Conservation (phyloP, 306 rosid genomes). For the Corylus americana region DNA sequence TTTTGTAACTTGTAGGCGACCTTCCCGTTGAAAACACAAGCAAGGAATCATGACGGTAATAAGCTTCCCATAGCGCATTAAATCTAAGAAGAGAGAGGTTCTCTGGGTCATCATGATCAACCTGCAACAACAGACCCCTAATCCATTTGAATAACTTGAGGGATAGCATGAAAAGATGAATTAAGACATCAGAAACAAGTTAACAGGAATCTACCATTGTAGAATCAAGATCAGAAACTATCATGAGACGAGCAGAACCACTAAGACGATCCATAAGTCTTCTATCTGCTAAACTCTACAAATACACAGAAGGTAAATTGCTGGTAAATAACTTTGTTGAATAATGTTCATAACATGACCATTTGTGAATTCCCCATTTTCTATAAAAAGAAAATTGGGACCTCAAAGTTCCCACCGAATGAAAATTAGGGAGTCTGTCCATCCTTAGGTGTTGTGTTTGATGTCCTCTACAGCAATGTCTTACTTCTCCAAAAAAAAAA, state of each 20-base stretch:
- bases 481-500: neutral
- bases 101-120: constrained; percentile 69
- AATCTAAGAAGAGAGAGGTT: constrained; percentile 65
- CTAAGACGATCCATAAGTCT: constrained; percentile 52
- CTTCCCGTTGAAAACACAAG: constrained; percentile 92
- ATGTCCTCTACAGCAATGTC: neutral
- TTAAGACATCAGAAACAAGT: constrained; percentile 10
- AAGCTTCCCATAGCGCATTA: constrained; percentile 80
- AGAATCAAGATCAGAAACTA: constrained; percentile 85
- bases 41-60: constrained; percentile 73
- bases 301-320: neutral
- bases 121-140: constrained; percentile 43
- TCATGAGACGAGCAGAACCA: constrained; percentile 64
- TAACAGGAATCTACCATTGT: constrained; percentile 57
- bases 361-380: constrained; percentile 17
- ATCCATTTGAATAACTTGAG: constrained; percentile 7
- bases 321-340: neutral
- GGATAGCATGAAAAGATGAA: neutral
- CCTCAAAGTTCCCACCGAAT: neutral
- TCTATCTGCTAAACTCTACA: neutral
- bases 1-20: constrained; percentile 54
- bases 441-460: neutral
- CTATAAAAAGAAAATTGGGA: neutral
- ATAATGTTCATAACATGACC: constrained; percentile 8
- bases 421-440: neutral